phyloP scores from a whole-genome alignment of 2,329 filamentous ascomycete genomes.

The Penicillium sp. region DNA sequence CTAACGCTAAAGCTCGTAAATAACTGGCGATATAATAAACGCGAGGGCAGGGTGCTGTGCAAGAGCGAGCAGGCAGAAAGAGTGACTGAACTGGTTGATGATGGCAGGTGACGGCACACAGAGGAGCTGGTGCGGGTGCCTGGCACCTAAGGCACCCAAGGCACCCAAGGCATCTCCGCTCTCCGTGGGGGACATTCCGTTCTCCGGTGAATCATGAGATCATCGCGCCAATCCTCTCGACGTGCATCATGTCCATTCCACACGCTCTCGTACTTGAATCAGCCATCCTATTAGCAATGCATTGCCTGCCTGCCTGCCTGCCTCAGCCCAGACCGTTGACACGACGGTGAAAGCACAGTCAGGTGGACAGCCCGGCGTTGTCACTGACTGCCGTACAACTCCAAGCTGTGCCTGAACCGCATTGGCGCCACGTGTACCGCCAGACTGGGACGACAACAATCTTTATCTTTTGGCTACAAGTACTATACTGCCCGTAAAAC shows the following conservation, averaged over 20 bases:
- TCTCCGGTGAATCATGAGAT: not conserved
- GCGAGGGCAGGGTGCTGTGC: not conserved
- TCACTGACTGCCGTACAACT: not conserved
- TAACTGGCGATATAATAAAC: not conserved
- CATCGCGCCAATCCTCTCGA: too few relatives aligned
- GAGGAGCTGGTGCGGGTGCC: slow-evolving; percentile 1
- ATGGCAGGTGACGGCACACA: not conserved
- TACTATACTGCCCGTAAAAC: not conserved
- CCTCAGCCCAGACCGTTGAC: not conserved
- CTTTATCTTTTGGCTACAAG: not conserved
- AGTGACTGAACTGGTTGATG: not conserved
- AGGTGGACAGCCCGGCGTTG: not conserved
- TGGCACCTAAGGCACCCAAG: slow-evolving; percentile 2
- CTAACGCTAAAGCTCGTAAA: not conserved
- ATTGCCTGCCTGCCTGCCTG: not conserved
- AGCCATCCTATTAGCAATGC: not conserved
- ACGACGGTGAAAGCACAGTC: not conserved
- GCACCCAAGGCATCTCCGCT: not conserved
- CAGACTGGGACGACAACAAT: not conserved
- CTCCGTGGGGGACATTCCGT: not conserved
- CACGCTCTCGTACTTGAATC: not conserved
- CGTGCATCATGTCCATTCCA: not conserved
- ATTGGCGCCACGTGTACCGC: slow-evolving; percentile 10
- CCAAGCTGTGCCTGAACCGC: not conserved
- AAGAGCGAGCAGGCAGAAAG: not conserved